Base-by-base conservation (phyloP, 208 protist genomes). In the Leishmania turanica region DNA sequence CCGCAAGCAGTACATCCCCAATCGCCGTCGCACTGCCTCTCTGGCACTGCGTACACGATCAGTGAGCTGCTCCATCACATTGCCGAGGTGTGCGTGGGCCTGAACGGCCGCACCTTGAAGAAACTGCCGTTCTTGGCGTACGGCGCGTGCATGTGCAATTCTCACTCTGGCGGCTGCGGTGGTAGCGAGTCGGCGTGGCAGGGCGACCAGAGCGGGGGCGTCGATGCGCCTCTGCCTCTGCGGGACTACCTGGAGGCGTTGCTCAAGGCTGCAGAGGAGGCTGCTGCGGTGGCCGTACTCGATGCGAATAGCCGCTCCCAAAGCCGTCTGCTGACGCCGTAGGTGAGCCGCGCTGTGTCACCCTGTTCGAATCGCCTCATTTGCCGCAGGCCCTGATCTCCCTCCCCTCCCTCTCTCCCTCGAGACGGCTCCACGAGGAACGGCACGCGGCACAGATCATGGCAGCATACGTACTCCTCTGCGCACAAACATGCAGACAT, bases 121-220 rank as follows among this genome's bases (percentile, higher is more conserved):
- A 98, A 98, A 82, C 60, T 99, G 19, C 97, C 98, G 7, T 98
- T 99, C 75, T 79, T 99, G 1, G 94, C 97, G 21, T 96, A 84
- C 54, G 76, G 90, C 24, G 37, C 60, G 3, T 91, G 87, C 56
- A 13, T 84, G n/a, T 82, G 78, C 73, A 37, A 51, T 37, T n/a
- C 42, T 24, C 53, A 42, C 27, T 53, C 45, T 11, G 49, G 37
- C 68, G 68, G 27, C 65, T 62, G 53, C 37, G 1, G 37, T 51
- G 5, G 42, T n/a, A 34, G 37, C 49, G 68, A n/a, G 34, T 70
- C 76, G 42, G 47, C 47, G 15, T 58, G 60, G 53, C 11, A 24
- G 42, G 58, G 56, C 70, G 45, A n/a, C 17, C 6, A 27, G 49
- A 45, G 73, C 24, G 73, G 37, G 17, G 74, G 40, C 56, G 34